These are phyloP conservation scores for Cornus kousa DNA, from an alignment of 148 eudicot genomes.

Conservation along the genomic window DNA sequence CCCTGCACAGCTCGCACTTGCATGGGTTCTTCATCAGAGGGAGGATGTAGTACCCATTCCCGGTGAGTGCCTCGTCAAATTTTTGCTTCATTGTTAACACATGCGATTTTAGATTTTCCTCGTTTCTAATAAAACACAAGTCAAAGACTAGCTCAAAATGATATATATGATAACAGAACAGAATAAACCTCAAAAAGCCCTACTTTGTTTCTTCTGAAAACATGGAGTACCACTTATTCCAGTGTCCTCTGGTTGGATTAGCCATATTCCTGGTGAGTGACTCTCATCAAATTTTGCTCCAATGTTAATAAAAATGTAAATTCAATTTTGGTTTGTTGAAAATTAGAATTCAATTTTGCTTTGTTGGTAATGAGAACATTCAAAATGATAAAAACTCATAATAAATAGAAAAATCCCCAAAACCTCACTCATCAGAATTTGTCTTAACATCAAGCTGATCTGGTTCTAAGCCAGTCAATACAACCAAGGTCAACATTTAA, in stretches of 20 bases:
- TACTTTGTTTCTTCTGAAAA: constrained; percentile 25
- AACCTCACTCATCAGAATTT: neutral
- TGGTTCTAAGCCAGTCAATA: neutral
- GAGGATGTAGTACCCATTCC: constrained; percentile 76
- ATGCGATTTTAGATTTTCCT: too few relatives aligned
- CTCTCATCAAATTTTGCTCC: neutral
- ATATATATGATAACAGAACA: constrained; percentile 34
- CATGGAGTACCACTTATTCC: constrained; percentile 38
- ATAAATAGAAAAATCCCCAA: neutral
- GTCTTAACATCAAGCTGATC: neutral
- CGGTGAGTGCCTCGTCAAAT: constrained; percentile 37
- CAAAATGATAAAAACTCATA: neutral
- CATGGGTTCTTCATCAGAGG: constrained; percentile 83
- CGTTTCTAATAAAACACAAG: neutral
- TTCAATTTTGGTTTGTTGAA: neutral
- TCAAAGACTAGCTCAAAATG: neutral
- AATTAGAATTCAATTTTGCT: neutral
- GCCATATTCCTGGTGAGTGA: constrained; percentile 55
- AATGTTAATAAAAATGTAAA: neutral
- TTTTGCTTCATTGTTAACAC: neutral
- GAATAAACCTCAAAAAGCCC: constrained; percentile 28
- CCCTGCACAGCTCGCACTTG: constrained; percentile 70
- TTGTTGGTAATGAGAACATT: neutral
- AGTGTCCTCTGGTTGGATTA: too few relatives aligned
- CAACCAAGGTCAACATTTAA: neutral